Percentiles rank a stretch among this genome's conserved stretches.
Evolutionary conservation across 768 basidiomycete genomes (phyloP).

Genomic region (Serendipita sp.): DNA sequence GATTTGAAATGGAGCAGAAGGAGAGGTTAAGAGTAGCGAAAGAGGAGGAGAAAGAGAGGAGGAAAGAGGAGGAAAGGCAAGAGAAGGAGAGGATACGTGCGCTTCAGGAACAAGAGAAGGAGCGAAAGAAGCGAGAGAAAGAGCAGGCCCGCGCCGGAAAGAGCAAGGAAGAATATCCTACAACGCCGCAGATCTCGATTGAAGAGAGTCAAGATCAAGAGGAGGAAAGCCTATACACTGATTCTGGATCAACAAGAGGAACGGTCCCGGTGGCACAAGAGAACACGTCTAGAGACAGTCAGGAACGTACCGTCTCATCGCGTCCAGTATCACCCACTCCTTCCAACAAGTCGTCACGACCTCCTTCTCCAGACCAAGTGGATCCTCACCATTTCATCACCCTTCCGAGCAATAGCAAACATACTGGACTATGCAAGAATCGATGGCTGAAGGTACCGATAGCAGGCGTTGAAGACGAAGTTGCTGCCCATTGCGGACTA

Average conservation of each 20-base stretch:
- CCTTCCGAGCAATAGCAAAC: constrained; percentile 23
- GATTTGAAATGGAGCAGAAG: neutral
- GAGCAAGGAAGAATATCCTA: too few relatives aligned
- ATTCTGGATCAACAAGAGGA: too few relatives aligned
- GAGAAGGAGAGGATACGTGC: neutral
- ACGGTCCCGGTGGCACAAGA: too few relatives aligned
- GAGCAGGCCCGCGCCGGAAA: too few relatives aligned
- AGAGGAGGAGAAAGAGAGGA: neutral
- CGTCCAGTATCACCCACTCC: neutral
- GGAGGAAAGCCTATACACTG: neutral
- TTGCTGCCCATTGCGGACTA: constrained; percentile 38
- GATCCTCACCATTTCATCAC: constrained; percentile 33
- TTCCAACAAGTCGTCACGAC: constrained; percentile 5
- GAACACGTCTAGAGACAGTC: too few relatives aligned
- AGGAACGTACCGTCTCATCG: too few relatives aligned
- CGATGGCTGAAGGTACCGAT: constrained; percentile 39
- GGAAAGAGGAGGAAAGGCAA: neutral
- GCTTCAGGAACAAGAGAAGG: neutral
- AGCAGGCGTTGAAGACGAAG: constrained; percentile 36
- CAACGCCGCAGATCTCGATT: too few relatives aligned
- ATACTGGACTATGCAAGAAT: constrained; percentile 27
- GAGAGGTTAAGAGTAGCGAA: neutral
- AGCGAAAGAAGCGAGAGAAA: neutral
- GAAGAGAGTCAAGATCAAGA: neutral
- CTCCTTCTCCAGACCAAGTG: neutral